Conservation (phyloP, 2,329 filamentous ascomycete genomes). For the Colletotrichum echinochloae region DNA sequence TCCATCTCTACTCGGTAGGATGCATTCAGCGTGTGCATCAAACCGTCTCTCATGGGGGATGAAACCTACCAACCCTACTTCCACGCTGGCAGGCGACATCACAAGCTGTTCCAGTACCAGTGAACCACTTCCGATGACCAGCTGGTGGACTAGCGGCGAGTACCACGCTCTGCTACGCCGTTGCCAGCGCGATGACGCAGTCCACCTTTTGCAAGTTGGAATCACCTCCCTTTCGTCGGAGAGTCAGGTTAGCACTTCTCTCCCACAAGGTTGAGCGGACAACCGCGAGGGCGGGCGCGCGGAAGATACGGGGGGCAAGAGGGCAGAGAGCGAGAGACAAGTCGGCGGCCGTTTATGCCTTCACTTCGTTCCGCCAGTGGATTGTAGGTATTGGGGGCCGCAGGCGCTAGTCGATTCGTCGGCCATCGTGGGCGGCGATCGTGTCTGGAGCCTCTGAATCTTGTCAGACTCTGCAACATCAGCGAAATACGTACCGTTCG, state of each 20-base stretch:
- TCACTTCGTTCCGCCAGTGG: conserved; percentile 26
- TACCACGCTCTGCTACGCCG: conserved; percentile 15
- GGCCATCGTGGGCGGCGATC: not conserved
- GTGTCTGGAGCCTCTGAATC: not conserved
- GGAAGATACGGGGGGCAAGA: not conserved
- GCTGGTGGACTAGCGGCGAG: not conserved
- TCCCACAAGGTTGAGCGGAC: conserved; percentile 20
- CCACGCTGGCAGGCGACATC: not conserved
- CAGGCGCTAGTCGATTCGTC: not conserved
- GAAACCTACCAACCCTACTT: not conserved
- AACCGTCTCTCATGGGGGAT: not conserved
- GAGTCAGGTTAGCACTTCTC: conserved; percentile 3
- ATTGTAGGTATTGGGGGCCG: conserved; percentile 21
- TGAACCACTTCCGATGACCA: not conserved
- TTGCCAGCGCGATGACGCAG: conserved; percentile 37
- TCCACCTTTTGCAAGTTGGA: not conserved
- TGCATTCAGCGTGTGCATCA: not conserved
- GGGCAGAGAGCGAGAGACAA: conserved; percentile 5
- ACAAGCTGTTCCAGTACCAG: not conserved
- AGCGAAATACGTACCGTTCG: not conserved
- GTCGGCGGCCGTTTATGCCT: conserved; percentile 5
- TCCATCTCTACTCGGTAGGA: not conserved
- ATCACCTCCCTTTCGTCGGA: conserved; percentile 25
- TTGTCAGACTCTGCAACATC: not conserved
- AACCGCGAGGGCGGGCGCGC: not conserved